Percentiles rank a stretch among this genome's conserved stretches.
These are phyloP conservation scores for Fomitopsis pulvina DNA, from an alignment of 768 basidiomycete genomes.

Conservation along the genomic window DNA sequence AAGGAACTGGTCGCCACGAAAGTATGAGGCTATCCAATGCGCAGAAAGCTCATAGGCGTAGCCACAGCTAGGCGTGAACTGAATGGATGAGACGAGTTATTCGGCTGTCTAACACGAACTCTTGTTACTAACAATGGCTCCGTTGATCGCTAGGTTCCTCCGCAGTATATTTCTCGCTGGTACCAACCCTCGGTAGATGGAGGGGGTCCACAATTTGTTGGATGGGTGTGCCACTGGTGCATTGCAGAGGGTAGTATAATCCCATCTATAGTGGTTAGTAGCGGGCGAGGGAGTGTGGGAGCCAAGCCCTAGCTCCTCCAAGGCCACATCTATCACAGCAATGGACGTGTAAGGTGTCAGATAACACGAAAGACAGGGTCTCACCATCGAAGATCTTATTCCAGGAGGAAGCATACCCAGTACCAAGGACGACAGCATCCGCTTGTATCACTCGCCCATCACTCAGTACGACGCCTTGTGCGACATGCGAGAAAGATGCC, in stretches of 20 bases:
- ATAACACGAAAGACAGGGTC: conserved; percentile 1
- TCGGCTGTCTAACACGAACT: not conserved
- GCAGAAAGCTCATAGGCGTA: conserved; percentile 48
- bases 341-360: not conserved
- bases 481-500: conserved; percentile 27
- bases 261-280: not conserved
- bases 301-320: not conserved
- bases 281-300: not conserved
- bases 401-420: conserved; percentile 61
- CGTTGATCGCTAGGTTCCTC: conserved; percentile 60
- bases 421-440: conserved; percentile 46
- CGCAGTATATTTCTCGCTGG: conserved; percentile 50
- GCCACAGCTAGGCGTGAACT: conserved; percentile 52
- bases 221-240: conserved; percentile 23
- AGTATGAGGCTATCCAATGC: conserved; percentile 64
- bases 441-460: conserved; percentile 37
- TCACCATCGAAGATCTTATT: conserved; percentile 30
- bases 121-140: conserved; percentile 41
- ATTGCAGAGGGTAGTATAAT: conserved; percentile 18
- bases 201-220: conserved; percentile 31
- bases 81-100: not conserved
- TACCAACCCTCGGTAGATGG: conserved; percentile 55
- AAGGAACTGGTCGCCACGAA: conserved; percentile 44
- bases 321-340: conserved; percentile 14
- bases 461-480: conserved; percentile 33